A percentile compares a stretch with the other conserved stretches of the same genome.
Evolutionary conservation across 78 protist genomes (phyloP).

Genomic region (Chrysochromulina tobinii): DNA sequence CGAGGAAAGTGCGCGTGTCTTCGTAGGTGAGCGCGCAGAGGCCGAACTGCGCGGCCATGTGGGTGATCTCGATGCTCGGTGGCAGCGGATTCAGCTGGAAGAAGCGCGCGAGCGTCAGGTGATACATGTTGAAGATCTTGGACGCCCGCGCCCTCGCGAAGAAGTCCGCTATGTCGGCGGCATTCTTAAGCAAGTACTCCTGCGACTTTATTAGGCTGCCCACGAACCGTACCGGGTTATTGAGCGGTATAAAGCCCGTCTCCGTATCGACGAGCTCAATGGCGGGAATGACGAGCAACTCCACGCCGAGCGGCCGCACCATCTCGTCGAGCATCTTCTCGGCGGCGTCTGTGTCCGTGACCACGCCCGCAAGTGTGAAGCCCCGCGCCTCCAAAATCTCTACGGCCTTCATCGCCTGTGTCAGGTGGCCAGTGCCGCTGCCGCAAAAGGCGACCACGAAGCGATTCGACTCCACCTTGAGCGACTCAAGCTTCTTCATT

Average conservation of each 20-base stretch:
- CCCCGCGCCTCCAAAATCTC: neutral
- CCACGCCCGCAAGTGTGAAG: neutral
- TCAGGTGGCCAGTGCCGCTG: conserved; percentile 1
- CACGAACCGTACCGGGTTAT: too few species aligned
- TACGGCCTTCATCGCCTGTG: neutral
- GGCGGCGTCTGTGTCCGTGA: neutral
- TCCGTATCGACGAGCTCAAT: neutral
- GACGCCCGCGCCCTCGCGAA: neutral
- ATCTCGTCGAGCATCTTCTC: neutral
- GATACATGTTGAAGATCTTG: neutral
- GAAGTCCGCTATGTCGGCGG: neutral
- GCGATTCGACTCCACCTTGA: neutral
- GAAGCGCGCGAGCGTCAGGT: too few species aligned
- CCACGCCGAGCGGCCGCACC: too few species aligned
- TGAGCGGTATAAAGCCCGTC: neutral
- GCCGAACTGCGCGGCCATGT: too few species aligned
- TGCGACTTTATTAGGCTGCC: too few species aligned
- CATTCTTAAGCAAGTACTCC: too few species aligned
- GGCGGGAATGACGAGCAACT: neutral
- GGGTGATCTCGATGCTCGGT: neutral
- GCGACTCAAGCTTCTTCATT: too few species aligned
- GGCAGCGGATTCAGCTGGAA: neutral
- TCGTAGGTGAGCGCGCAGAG: too few species aligned
- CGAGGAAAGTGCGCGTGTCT: too few species aligned
- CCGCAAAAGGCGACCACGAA: neutral